phyloP scores from a whole-genome alignment of 768 basidiomycete species.

The Hericium alpestre region DNA sequence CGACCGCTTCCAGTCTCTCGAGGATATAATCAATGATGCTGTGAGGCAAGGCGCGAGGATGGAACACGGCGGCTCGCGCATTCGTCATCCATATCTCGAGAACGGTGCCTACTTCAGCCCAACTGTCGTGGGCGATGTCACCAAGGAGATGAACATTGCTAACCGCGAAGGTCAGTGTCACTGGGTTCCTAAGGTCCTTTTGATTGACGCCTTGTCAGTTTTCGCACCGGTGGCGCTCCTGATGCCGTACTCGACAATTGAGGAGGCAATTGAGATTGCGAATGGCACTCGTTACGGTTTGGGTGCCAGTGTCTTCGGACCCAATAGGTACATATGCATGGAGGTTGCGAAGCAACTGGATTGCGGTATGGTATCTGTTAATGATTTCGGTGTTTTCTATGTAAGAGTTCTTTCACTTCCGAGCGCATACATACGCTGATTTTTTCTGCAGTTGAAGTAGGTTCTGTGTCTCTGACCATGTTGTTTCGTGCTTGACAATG shows the following conservation, averaged over 20 bases:
- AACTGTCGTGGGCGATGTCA: constrained; percentile 77
- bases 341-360: constrained; percentile 74
- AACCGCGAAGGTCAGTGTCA: constrained; percentile 59
- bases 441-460: constrained; percentile 49
- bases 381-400: constrained; percentile 88
- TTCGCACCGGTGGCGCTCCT: constrained; percentile 90
- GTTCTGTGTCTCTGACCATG: constrained; percentile 17
- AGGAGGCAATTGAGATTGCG: constrained; percentile 80
- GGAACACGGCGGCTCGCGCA: constrained; percentile 53
- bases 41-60: constrained; percentile 54
- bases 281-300: constrained; percentile 85
- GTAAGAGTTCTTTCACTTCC: constrained; percentile 31
- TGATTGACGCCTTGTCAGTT: constrained; percentile 33
- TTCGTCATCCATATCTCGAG: constrained; percentile 53
- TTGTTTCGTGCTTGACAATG: constrained; percentile 2
- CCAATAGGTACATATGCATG: constrained; percentile 65
- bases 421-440: constrained; percentile 11
- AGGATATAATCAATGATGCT: constrained; percentile 58
- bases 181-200: not conserved
- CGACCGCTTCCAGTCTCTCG: constrained; percentile 35
- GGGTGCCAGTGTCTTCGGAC: constrained; percentile 91
- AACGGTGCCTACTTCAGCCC: constrained; percentile 78
- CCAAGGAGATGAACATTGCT: constrained; percentile 62
- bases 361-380: constrained; percentile 95
- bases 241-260: constrained; percentile 72